Percentiles rank a stretch among this genome's conserved stretches.
Conservation (phyloP, 371 early-diverging fungal species). For the Chytridium lagenaria region DNA sequence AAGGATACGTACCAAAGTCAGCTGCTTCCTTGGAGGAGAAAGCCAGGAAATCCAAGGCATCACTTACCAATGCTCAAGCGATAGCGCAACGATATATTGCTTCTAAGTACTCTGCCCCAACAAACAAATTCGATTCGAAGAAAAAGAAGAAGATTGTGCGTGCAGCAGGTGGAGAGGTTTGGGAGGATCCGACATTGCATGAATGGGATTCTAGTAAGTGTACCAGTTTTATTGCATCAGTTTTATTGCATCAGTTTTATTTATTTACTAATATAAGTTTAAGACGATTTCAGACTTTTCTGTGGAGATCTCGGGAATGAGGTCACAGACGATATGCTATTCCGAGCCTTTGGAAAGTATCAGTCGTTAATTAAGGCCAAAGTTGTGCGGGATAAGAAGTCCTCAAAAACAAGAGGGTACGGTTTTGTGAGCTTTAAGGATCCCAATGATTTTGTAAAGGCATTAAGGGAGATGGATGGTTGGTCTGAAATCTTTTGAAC, state of each 20-base stretch:
- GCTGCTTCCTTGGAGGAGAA: slow-evolving; percentile 21
- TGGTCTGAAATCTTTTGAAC: slow-evolving; percentile 24
- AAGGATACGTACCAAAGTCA: slow-evolving; percentile 43
- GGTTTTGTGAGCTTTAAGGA: slow-evolving; percentile 75
- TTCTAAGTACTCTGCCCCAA: slow-evolving; percentile 12
- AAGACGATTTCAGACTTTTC: slow-evolving; percentile 86
- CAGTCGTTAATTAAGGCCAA: slow-evolving; percentile 75
- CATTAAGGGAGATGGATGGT: slow-evolving; percentile 92
- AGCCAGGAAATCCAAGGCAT: slow-evolving; percentile 17
- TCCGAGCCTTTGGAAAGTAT: slow-evolving; percentile 80
- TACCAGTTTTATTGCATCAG: background rate
- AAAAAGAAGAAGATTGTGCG: slow-evolving; percentile 73
- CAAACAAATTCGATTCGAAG: slow-evolving; percentile 27
- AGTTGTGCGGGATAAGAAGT: slow-evolving; percentile 58
- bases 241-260: background rate
- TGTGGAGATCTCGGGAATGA: slow-evolving; percentile 90
- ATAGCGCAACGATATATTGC: slow-evolving; percentile 12
- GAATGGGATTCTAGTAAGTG: slow-evolving; percentile 87
- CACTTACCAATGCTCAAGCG: slow-evolving; percentile 8
- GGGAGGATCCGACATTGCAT: slow-evolving; percentile 89
- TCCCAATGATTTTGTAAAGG: slow-evolving; percentile 81
- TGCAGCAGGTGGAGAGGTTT: slow-evolving; percentile 90
- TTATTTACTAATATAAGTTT: too few species aligned
- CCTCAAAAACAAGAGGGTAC: slow-evolving; percentile 57
- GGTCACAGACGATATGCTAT: slow-evolving; percentile 80